Conservation (phyloP, 2,329 filamentous ascomycete genomes). For the Colletotrichum truncatum region DNA sequence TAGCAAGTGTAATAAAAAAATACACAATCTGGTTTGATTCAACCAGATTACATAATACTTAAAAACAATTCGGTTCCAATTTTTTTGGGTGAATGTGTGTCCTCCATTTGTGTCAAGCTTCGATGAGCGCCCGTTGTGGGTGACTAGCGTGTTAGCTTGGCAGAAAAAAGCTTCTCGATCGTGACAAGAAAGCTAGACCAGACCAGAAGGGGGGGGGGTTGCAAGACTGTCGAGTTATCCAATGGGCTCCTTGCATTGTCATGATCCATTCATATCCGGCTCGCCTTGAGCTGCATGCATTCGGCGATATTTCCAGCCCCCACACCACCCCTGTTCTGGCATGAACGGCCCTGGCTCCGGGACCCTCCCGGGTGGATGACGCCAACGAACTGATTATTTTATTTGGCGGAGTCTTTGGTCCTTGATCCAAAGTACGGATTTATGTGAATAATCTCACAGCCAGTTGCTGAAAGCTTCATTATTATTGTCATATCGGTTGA, state of each 20-base stretch:
- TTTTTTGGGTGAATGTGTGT: background rate
- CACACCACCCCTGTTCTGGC: background rate
- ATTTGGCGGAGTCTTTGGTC: too few relatives aligned
- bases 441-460: too few relatives aligned
- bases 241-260: background rate
- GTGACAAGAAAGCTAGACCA: too few relatives aligned
- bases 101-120: too few relatives aligned
- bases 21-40: background rate
- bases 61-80: background rate
- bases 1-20: constrained; percentile 5
- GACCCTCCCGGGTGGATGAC: background rate
- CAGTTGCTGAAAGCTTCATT: too few relatives aligned
- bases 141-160: too few relatives aligned
- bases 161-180: too few relatives aligned
- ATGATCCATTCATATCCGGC: background rate
- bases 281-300: background rate
- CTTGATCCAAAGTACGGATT: too few relatives aligned
- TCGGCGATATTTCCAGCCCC: background rate
- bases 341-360: background rate
- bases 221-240: too few relatives aligned
- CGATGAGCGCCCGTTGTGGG: too few relatives aligned
- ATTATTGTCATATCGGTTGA: too few relatives aligned
- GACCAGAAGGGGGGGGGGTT: too few relatives aligned
- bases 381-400: background rate
- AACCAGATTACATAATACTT: background rate